Conservation (phyloP, 768 basidiomycete genomes). For the Pleurotus sapidus region DNA sequence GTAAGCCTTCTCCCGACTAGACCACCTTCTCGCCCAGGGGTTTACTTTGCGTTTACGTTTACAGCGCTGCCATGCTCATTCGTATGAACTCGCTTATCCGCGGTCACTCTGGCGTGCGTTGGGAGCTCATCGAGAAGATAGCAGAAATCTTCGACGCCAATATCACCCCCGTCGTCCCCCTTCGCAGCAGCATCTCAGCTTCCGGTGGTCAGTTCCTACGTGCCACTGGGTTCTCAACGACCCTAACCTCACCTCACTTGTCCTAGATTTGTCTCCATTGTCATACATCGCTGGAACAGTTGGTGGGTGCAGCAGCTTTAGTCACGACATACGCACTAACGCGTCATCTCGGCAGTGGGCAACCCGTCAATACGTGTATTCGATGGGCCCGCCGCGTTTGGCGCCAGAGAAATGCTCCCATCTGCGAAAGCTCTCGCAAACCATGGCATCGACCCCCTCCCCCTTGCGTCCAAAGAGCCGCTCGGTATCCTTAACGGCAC, state of each 20-base stretch:
- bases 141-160: constrained; percentile 65
- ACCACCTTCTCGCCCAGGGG: neutral
- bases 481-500: constrained; percentile 84
- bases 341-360: constrained; percentile 35
- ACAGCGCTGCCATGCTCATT: constrained; percentile 69
- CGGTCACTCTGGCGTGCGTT: constrained; percentile 84
- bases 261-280: constrained; percentile 68
- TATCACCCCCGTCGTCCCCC: constrained; percentile 76
- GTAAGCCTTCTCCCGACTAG: neutral
- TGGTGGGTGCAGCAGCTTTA: constrained; percentile 16
- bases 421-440: constrained; percentile 54
- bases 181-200: constrained; percentile 81
- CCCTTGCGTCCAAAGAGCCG: constrained; percentile 74
- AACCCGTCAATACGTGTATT: constrained; percentile 79
- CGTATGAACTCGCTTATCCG: constrained; percentile 89
- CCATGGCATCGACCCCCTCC: constrained; percentile 61
- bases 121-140: constrained; percentile 80
- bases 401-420: constrained; percentile 48
- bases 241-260: neutral
- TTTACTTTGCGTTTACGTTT: neutral
- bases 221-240: neutral
- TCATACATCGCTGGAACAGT: constrained; percentile 83
- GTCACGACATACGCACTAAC: neutral
- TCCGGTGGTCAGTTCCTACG: constrained; percentile 58
- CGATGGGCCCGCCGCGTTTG: constrained; percentile 47